phyloP scores from a whole-genome alignment of 1,284 basidiomycete species.

The Irpex sp. region DNA sequence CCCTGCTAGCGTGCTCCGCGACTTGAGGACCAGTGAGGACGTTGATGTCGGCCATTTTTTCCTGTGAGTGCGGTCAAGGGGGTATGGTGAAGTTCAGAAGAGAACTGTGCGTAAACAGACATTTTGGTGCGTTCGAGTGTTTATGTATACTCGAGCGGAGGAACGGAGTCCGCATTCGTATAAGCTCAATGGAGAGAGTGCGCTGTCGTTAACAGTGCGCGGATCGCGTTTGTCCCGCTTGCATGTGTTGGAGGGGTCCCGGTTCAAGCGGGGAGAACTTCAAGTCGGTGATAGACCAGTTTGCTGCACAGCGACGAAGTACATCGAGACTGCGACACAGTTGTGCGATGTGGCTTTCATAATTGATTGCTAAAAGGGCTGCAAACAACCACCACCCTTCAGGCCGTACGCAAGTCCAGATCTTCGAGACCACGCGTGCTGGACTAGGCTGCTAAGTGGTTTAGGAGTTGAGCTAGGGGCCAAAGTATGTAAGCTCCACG shows the following conservation, averaged over 20 bases:
- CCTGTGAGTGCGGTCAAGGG: too few relatives aligned
- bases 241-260: not conserved
- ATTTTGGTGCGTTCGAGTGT: not conserved
- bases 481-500: not conserved
- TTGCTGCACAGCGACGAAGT: not conserved
- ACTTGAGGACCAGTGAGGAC: conserved; percentile 27
- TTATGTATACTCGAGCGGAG: conserved; percentile 1
- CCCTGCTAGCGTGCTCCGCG: conserved; percentile 31
- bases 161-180: not conserved
- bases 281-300: not conserved
- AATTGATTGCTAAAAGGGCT: not conserved
- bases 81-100: not conserved
- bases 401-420: too few relatives aligned
- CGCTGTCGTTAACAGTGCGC: conserved; percentile 1
- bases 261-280: not conserved
- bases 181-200: conserved; percentile 1
- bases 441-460: not conserved
- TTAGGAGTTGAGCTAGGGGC: not conserved
- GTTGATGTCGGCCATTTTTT: conserved; percentile 6
- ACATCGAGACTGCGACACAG: not conserved
- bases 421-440: not conserved
- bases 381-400: not conserved
- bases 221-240: not conserved
- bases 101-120: not conserved
- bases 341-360: not conserved